Base-by-base conservation (phyloP, 805 yeast species). In the Wickerhamiella siamensis region DNA sequence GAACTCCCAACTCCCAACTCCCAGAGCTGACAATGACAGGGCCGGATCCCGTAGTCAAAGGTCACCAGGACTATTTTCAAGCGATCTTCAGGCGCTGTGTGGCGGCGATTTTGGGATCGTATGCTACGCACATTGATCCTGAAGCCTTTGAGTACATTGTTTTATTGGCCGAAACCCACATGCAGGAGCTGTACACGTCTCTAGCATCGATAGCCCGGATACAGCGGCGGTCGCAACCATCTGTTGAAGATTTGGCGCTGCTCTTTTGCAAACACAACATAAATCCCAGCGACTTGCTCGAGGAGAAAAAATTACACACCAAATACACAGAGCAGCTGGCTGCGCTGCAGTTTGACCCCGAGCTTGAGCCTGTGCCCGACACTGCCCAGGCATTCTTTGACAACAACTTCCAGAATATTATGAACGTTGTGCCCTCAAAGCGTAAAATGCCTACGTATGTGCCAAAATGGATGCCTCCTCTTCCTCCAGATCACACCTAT, bases 401-500 rank as follows among this genome's bases (percentile, higher is more conserved):
- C 47, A 64, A 71, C 33, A 72, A 72, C 43, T 65, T 65, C 20
- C 67, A 72, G 39, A 72, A 68, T 41, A 64, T 75, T 3, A 65
- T 74, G 2, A 63, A 69, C 38, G 64, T 82, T 20, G 71, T 79
- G 12, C 86, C 77, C 43, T 61, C 77, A 29, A 57, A 62, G 1
- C 62, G 65, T 18, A 54, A 58, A 21, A 49, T 58, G 31, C 63
- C 62, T 38, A 55, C 57, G 4, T 73, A 74, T 45, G 69, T 83
- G 5, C 93, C 93, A 0, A 55, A 63, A 4, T 86, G 86, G 77
- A 63, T 88, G 51, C 98, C 98, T 0, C 75, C 75, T 10, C 67
- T 88, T 22, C 98, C 98, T 1, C 95, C 97, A 0, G 94, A 84
- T 53, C 93, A 87, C 59, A 88, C 97, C 0, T 88, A 80, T 57